phyloP scores from a whole-genome alignment of 1,284 basidiomycete species.

The Apiotrichum laibachii region DNA sequence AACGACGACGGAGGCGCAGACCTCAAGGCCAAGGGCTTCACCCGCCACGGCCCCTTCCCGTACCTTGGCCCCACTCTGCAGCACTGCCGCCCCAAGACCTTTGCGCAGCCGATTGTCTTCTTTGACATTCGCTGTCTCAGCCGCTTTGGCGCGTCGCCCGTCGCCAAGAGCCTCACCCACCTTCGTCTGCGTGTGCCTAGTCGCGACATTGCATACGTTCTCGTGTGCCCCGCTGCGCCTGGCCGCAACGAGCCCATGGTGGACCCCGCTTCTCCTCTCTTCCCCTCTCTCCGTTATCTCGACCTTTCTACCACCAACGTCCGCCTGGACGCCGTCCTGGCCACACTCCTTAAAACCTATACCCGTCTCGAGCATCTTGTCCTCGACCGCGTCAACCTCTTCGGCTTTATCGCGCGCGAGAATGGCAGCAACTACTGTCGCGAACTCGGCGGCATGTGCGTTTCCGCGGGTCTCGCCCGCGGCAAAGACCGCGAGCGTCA shows the following conservation, averaged over 20 bases:
- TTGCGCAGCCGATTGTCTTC: constrained; percentile 54
- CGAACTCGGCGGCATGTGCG: constrained; percentile 42
- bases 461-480: constrained; percentile 41
- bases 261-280: constrained; percentile 19
- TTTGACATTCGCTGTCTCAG: constrained; percentile 51
- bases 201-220: constrained; percentile 44
- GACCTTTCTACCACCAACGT: constrained; percentile 54
- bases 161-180: constrained; percentile 46
- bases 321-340: constrained; percentile 45
- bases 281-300: constrained; percentile 47
- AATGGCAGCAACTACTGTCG: constrained; percentile 43
- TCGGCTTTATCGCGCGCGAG: constrained; percentile 49
- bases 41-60: constrained; percentile 50
- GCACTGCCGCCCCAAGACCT: constrained; percentile 43
- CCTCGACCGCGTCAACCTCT: constrained; percentile 51
- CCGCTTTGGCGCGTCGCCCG: constrained; percentile 42
- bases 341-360: constrained; percentile 38
- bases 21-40: constrained; percentile 37
- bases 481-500: constrained; percentile 48
- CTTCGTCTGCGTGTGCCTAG: constrained; percentile 48
- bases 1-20: constrained; percentile 19
- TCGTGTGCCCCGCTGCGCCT: constrained; percentile 27
- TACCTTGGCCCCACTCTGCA: constrained; percentile 44
- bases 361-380: constrained; percentile 48
- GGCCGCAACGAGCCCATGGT: constrained; percentile 5